phyloP scores from a whole-genome alignment of 2,329 filamentous ascomycete genomes.

The Epicoccum sorghinum region DNA sequence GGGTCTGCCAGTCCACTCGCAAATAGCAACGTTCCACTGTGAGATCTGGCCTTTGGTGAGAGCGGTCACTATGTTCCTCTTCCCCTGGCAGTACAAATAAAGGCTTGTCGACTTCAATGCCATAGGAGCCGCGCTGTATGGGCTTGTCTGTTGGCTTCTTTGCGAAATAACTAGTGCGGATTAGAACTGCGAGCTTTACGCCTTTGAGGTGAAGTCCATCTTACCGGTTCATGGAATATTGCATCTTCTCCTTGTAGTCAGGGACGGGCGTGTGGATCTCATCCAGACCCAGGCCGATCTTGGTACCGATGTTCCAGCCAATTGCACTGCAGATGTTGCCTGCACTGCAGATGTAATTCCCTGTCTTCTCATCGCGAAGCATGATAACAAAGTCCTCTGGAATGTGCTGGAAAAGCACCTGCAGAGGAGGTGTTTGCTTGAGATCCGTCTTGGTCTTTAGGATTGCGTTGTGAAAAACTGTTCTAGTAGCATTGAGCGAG shows the following conservation, averaged over 20 bases:
- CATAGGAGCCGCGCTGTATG: constrained; percentile 86
- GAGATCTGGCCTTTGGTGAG: constrained; percentile 63
- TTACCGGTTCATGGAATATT: constrained; percentile 82
- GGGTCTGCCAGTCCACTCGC: constrained; percentile 86
- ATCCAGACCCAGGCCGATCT: constrained; percentile 72
- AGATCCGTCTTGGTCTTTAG: constrained; percentile 68
- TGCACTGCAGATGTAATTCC: constrained; percentile 75
- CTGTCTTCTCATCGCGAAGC: constrained; percentile 72
- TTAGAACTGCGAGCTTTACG: neutral
- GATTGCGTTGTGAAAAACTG: constrained; percentile 71
- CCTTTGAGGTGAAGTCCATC: too few relatives aligned
- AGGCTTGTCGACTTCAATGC: constrained; percentile 75
- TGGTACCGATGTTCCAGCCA: constrained; percentile 78
- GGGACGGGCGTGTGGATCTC: constrained; percentile 78
- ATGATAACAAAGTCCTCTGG: constrained; percentile 86
- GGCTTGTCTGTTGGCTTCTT: constrained; percentile 76
- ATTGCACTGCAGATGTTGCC: constrained; percentile 79
- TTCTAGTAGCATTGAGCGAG: constrained; percentile 59
- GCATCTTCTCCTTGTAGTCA: constrained; percentile 87
- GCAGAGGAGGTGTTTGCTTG: constrained; percentile 66
- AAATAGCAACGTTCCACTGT: constrained; percentile 67
- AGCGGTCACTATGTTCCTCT: constrained; percentile 66
- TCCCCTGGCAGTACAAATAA: constrained; percentile 76
- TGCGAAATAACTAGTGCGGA: constrained; percentile 70
- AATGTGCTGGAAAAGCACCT: constrained; percentile 75